Evolutionary conservation across 306 rosid species (phyloP), one percentile per base, ranked within the genome.

Genomic region (Prunus fruticosa): DNA sequence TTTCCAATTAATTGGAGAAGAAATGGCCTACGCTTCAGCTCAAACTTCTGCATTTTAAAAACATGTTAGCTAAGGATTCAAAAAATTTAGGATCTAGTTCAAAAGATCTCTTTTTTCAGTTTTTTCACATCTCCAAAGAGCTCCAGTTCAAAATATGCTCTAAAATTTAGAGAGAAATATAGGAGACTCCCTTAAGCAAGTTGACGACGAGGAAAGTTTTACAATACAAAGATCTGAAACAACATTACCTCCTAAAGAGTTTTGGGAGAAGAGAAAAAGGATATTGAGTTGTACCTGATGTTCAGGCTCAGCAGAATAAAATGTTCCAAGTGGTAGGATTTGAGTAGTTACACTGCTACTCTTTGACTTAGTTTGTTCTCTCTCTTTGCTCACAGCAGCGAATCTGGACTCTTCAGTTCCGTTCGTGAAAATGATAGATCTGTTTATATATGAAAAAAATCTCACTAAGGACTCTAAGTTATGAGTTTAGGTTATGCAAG

Each of bases 1-100:
- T 92, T 92, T 9, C 97, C 99, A 69, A 92, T 87, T 76, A 95
- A 76, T 81, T 90, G 97, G 86, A 92, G 92, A 82, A 90, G 88
- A 76, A 95, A 85, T 7, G 83, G 86, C 18, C 83, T 90, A 73
- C 87, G 90, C 85, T 92, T 95, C 76, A 95, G 97, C 85, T 95
- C 97, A 88, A 95, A 95, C 88, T 92, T 95, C 97, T 92, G 91
- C 86, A 75, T 30, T 25, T 73, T 67, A 20, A 67, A 25, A 78
- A 64, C 50, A 64, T 51, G 76, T 80, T 22, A 71, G 78, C 20
- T 72, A 22, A 16, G 69, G 57, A 72, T 61, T 45, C 27, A 20
- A 61, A 51, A 52, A 16, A 46, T 30, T 71, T 12, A 14, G 63
- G 53, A 71, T 22, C 32, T 43, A 53, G 19, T 38, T 6, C 43